Evolutionary conservation across 257 asterid genomes (phyloP).

Genomic region (Primulina tabacum): DNA sequence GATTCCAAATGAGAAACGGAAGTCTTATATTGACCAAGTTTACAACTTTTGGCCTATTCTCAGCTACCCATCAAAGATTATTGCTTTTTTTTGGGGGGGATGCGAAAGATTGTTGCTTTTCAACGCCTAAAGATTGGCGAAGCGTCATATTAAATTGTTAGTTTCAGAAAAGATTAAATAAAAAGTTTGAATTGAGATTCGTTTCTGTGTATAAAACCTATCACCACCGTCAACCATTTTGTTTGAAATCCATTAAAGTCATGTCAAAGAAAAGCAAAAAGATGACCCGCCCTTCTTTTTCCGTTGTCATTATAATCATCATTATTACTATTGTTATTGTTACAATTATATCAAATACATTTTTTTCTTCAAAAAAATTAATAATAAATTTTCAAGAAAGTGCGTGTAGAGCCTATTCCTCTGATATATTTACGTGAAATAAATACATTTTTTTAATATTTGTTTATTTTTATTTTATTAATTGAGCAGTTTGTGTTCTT

Average conservation of each 20-base stretch:
- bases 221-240: background rate
- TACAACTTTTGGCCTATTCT: slow-evolving; percentile 27
- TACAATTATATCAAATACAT: too few species aligned
- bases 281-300: background rate
- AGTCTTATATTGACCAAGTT: background rate
- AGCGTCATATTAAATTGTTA: background rate
- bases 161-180: background rate
- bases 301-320: background rate
- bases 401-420: background rate
- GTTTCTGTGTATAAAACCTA: background rate
- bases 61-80: slow-evolving; percentile 33
- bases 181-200: background rate
- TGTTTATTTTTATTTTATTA: too few species aligned
- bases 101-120: slow-evolving; percentile 17
- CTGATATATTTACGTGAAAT: background rate
- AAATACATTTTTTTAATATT: too few species aligned
- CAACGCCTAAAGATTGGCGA: slow-evolving; percentile 16
- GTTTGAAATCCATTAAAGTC: background rate
- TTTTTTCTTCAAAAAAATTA: too few species aligned
- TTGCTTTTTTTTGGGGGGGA: background rate
- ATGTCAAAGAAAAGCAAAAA: background rate
- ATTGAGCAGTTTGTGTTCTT: too few species aligned
- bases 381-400: too few species aligned
- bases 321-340: too few species aligned
- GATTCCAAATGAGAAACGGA: slow-evolving; percentile 7